Conservation (phyloP, 192 early-diverging fungal species). For the Diversispora eburnea region DNA sequence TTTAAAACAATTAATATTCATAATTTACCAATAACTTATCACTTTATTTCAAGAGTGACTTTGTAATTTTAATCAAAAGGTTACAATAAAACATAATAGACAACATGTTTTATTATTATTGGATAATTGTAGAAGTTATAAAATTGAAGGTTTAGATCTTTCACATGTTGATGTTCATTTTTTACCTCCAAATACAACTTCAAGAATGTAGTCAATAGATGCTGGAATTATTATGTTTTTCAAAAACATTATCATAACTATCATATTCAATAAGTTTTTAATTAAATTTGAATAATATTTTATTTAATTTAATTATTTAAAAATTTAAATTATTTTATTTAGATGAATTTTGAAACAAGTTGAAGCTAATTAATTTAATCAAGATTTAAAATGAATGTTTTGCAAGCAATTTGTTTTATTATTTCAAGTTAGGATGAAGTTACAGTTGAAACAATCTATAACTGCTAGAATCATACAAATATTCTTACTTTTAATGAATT, state of each 20-base stretch:
- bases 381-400: not conserved
- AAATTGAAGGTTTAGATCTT: not conserved
- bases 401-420: not conserved
- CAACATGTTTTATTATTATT: slow-evolving; percentile 3
- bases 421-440: not conserved
- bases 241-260: too few species aligned
- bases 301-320: too few species aligned
- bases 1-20: slow-evolving; percentile 24
- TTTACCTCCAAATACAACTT: slow-evolving; percentile 19
- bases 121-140: slow-evolving; percentile 25
- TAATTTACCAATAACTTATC: slow-evolving; percentile 17
- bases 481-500: not conserved
- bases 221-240: not conserved
- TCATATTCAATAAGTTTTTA: too few species aligned
- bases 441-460: slow-evolving; percentile 5
- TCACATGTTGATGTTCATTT: slow-evolving; percentile 10
- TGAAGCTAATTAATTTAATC: not conserved
- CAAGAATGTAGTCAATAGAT: slow-evolving; percentile 16
- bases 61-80: slow-evolving; percentile 7
- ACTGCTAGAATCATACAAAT: not conserved
- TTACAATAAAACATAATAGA: slow-evolving; percentile 3
- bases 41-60: slow-evolving; percentile 25
- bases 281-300: too few species aligned
- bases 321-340: not conserved
- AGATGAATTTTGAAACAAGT: slow-evolving; percentile 4